Conservation (phyloP, 768 basidiomycete genomes). For the Asterophora parasitica region DNA sequence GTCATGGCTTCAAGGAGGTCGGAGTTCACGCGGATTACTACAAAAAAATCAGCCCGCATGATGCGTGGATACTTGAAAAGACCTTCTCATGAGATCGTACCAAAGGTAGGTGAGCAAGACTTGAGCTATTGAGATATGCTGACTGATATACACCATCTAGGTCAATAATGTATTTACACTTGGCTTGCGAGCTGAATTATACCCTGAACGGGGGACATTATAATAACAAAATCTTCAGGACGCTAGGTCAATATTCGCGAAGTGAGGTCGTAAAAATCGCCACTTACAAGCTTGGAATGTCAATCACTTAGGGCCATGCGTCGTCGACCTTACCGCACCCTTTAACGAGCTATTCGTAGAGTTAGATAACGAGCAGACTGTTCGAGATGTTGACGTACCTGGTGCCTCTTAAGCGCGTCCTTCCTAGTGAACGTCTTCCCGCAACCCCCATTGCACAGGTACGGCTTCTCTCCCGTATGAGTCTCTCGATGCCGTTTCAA, state of each 20-base stretch:
- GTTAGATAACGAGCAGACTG: constrained; percentile 7
- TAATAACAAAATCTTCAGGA: constrained; percentile 10
- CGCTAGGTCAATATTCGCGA: background rate
- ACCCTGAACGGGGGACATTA: constrained; percentile 10
- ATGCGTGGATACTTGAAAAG: constrained; percentile 85
- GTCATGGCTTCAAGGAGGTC: constrained; percentile 72
- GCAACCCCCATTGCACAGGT: constrained; percentile 76
- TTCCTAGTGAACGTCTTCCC: constrained; percentile 86
- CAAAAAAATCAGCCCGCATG: constrained; percentile 81
- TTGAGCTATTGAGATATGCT: background rate
- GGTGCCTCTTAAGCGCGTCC: constrained; percentile 82
- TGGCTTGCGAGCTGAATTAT: constrained; percentile 13
- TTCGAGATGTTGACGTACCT: constrained; percentile 40
- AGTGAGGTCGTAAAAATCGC: background rate
- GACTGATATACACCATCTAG: background rate
- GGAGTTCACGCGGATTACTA: constrained; percentile 73
- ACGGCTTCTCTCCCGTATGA: constrained; percentile 83
- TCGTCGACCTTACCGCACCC: constrained; percentile 72
- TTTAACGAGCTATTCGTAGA: constrained; percentile 59
- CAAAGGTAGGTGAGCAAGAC: background rate
- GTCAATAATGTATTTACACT: constrained; percentile 5
- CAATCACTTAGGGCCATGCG: constrained; percentile 26
- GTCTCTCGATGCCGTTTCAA: constrained; percentile 81
- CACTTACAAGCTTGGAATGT: constrained; percentile 5
- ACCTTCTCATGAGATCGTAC: constrained; percentile 27